Evolutionary conservation across 768 basidiomycete genomes (phyloP), one percentile per base, ranked within the genome.

Genomic region (Collybiopsis confluens): DNA sequence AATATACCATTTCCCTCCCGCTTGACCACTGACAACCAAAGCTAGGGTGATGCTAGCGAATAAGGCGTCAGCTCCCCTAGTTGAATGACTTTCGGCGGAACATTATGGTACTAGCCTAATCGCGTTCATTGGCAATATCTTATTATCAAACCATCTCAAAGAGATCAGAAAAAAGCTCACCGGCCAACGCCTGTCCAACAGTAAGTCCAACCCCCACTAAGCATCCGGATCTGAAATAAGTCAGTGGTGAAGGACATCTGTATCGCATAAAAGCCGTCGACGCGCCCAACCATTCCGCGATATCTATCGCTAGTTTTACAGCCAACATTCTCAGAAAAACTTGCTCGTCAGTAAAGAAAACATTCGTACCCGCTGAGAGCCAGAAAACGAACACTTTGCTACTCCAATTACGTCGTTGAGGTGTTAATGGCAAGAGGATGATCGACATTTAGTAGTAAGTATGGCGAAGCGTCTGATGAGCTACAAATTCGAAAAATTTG

Each of bases 241-340:
- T 6, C 40, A n/a, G 40, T 42, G 6, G 40, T n/a, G 30, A 33
- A 33, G 30, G 30, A 33, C 6, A 33, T 18, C n/a, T n/a, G n/a
- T n/a, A n/a, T n/a, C n/a, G 58, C 65, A 21, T 56, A 68, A 65
- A 52, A 15, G 64, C 52, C 6, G 65, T 62, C n/a, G 64, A 61
- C 13, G 65, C 67, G 2, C 58, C 67, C 21, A 64, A 68, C 67
- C 67, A 68, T 48, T 68, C 67, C 2, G 64, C 67, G 43, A 67
- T 67, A 50, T 68, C 67, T 48, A 67, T 65, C 23, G 62, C 67
- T 68, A 43, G n/a, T n/a, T n/a, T n/a, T n/a, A 13, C 5, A 33
- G 30, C 5, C 7, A 8, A 13, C 16, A 41, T 27, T 35, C 21
- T 15, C 24, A n/a, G n/a, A n/a, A 21, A 44, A n/a, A n/a, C n/a